Base-by-base conservation (phyloP, 208 protist species). In the Crithidia thermophila region DNA sequence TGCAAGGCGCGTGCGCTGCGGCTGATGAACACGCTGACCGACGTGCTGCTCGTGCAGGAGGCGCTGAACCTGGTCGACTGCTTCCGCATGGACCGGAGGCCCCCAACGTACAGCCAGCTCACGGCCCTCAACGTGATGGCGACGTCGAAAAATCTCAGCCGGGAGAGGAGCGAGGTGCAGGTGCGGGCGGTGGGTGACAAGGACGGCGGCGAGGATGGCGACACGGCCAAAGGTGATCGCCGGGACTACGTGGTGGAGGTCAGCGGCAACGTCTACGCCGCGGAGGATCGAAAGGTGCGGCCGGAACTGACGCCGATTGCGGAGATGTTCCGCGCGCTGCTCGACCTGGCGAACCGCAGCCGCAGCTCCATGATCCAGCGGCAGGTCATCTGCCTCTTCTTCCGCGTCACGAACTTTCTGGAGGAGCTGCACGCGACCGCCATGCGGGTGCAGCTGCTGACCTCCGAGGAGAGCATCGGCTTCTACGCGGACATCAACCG, bases 381-480 rank as follows among this genome's bases (percentile, higher is more conserved):
- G 8, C 52, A 73, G 23, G 33, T 57, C 4, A 77, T 83, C 56
- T 75, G 43, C 56, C 18, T 82, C 31, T 82, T 81, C 39, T 77
- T 77, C 31, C 72, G 77, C 23, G 23, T 76, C 27, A 81, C 81
- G 0, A 81, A 77, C 47, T 77, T 76, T 27, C 31, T 79, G 6
- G 47, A 71, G 25, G 77, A 83, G 66, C 58, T 82, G 20, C 61
- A 72, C 36, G 36, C 37, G 6, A 71, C 67, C 3, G 77, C 75
- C 36, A 68, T 34, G 7, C 69, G 66, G 9, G 77, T 87, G 65
- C 77, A 87, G 67, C 67, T 87, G 60, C 71, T 87, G 25, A 81
- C 69, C 2, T 81, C 81, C 6, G 40, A 64, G 13, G 61, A 56
- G 14, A 87, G 81, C 64, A 67, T 77, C 20, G 65, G 21, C 27